phyloP scores from a whole-genome alignment of 257 asterid genomes.

The Cynanchum wilfordii region DNA sequence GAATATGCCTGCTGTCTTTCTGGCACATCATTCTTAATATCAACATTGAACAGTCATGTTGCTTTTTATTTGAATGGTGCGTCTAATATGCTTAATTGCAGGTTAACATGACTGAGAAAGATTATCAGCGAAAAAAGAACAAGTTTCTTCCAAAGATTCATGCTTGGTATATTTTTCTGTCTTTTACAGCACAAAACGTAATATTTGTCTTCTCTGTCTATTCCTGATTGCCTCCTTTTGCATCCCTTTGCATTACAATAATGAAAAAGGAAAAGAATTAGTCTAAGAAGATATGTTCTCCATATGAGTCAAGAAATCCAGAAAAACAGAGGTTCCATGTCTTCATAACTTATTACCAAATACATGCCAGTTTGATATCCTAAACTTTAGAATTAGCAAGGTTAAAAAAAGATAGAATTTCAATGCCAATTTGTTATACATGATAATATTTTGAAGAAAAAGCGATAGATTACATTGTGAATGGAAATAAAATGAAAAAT shows the following conservation, averaged over 20 bases:
- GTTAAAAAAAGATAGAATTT: neutral
- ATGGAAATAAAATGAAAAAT: neutral
- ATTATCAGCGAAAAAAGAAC: conserved; percentile 94
- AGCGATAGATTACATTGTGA: neutral
- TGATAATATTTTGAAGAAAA: neutral
- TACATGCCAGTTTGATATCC: neutral
- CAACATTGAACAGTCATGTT: neutral
- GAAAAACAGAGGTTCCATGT: neutral
- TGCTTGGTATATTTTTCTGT: conserved; percentile 65
- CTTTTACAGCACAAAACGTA: neutral
- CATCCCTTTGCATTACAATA: neutral
- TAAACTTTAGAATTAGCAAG: neutral
- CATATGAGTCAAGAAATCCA: neutral
- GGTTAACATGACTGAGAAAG: conserved; percentile 99
- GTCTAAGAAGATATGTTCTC: neutral
- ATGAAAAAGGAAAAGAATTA: neutral
- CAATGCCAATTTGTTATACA: neutral
- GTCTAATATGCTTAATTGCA: conserved; percentile 26
- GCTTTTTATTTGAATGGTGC: neutral
- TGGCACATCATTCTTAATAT: neutral
- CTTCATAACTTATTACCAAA: neutral
- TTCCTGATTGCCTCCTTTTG: neutral
- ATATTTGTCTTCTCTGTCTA: neutral
- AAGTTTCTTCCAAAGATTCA: conserved; percentile 98
- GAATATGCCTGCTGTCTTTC: neutral